Evolutionary conservation across 441 rosid genomes (phyloP).

Genomic region (Euphorbia schlechtendalii): DNA sequence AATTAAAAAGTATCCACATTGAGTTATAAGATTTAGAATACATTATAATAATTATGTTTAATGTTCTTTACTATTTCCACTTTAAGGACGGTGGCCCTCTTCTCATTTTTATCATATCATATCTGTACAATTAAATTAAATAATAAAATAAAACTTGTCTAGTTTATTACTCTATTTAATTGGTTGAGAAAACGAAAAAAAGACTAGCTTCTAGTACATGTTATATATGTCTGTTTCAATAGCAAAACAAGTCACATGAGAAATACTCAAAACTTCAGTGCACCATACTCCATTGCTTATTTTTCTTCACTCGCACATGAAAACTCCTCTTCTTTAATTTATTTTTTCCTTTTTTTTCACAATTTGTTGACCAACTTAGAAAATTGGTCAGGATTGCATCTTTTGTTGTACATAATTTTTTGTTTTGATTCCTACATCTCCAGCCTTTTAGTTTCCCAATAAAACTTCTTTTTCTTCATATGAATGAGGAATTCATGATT

Average conservation of each 20-base stretch:
- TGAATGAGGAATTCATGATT: neutral
- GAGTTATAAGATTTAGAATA: constrained; percentile 23
- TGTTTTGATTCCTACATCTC: constrained; percentile 3
- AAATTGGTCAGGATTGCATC: constrained; percentile 9
- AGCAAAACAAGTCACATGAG: constrained; percentile 19
- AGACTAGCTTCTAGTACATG: constrained; percentile 4
- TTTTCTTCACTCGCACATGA: constrained; percentile 15
- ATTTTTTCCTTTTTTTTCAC: neutral
- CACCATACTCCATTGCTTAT: constrained; percentile 12
- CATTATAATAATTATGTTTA: constrained; percentile 4
- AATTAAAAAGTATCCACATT: constrained; percentile 33
- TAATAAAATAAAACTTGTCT: neutral
- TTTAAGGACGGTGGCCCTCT: constrained; percentile 23
- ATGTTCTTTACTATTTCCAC: neutral
- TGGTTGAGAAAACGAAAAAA: neutral
- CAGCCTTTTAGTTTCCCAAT: constrained; percentile 21
- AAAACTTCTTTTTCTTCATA: constrained; percentile 10
- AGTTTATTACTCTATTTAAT: neutral
- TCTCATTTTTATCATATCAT: constrained; percentile 9
- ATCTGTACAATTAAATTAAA: too few relatives aligned
- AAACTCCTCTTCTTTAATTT: neutral
- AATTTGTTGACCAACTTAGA: constrained; percentile 12
- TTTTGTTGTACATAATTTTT: constrained; percentile 15
- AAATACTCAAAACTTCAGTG: too few relatives aligned
- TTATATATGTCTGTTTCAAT: constrained; percentile 11